Evolutionary conservation across 1,284 basidiomycete genomes (phyloP).

Genomic region (Moesziomyces parantarcticus): DNA sequence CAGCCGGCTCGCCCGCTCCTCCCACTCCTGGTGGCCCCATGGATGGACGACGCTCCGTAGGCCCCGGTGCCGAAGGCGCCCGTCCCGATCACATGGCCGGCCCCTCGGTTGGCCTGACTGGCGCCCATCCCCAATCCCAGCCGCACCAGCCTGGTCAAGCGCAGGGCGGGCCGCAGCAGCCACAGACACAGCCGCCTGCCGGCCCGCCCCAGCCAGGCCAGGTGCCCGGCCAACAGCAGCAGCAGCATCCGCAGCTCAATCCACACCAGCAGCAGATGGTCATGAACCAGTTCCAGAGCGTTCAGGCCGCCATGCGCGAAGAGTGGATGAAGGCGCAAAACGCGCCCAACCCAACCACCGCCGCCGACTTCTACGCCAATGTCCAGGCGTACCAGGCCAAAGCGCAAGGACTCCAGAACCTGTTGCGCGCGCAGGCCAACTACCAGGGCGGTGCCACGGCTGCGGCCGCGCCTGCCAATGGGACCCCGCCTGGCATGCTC

Average conservation of each 20-base stretch:
- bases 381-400: constrained; percentile 59
- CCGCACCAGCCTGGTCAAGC: constrained; percentile 29
- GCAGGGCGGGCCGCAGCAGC: constrained; percentile 21
- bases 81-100: constrained; percentile 41
- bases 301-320: constrained; percentile 56
- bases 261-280: constrained; percentile 62
- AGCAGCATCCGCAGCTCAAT: constrained; percentile 54
- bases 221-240: constrained; percentile 18
- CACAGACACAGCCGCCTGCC: constrained; percentile 20
- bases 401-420: constrained; percentile 53
- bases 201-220: constrained; percentile 26
- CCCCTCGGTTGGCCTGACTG: constrained; percentile 21
- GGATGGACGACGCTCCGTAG: constrained; percentile 46
- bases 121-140: constrained; percentile 22
- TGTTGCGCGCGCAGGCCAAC: constrained; percentile 51
- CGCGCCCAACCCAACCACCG: constrained; percentile 53
- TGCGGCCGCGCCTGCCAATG: constrained; percentile 15
- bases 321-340: constrained; percentile 64
- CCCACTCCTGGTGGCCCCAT: constrained; percentile 36
- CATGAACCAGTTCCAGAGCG: constrained; percentile 56
- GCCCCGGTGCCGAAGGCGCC: constrained; percentile 29
- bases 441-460: constrained; percentile 41
- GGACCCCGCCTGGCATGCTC: constrained; percentile 36
- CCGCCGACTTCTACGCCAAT: constrained; percentile 58
- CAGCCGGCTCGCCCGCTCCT: constrained; percentile 34